Conservation (phyloP, 768 basidiomycete species). For the Suillus cothurnatus region DNA sequence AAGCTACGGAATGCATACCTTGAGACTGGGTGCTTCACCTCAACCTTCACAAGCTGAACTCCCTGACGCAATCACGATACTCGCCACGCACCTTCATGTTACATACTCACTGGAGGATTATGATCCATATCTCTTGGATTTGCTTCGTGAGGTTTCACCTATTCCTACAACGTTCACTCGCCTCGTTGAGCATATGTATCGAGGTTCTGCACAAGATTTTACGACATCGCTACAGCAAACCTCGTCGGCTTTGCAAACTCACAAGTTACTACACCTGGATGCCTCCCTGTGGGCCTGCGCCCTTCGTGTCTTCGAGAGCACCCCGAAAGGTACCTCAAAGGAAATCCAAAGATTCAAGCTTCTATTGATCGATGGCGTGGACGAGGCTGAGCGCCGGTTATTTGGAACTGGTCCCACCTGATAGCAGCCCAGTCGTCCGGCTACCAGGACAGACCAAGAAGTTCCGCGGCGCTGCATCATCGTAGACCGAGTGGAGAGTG, state of each 20-base stretch:
- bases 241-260: conserved; percentile 33
- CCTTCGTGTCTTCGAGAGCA: conserved; percentile 47
- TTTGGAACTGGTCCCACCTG: conserved; percentile 32
- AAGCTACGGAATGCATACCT: conserved; percentile 20
- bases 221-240: conserved; percentile 25
- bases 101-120: conserved; percentile 13
- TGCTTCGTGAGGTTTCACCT: conserved; percentile 32
- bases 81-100: conserved; percentile 24
- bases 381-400: conserved; percentile 53
- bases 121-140: conserved; percentile 18
- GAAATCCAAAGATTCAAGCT: conserved; percentile 39
- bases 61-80: conserved; percentile 25
- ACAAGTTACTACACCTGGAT: conserved; percentile 43
- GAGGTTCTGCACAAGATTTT: conserved; percentile 26
- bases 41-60: conserved; percentile 18
- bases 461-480: conserved; percentile 12
- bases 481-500: conserved; percentile 36
- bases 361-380: conserved; percentile 47
- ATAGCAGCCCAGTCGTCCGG: conserved; percentile 19
- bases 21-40: conserved; percentile 3
- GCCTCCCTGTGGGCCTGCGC: conserved; percentile 56
- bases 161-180: conserved; percentile 32
- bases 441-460: conserved; percentile 12
- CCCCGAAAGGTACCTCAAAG: conserved; percentile 23
- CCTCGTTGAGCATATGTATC: conserved; percentile 26